phyloP scores from a whole-genome alignment of 805 yeast genomes.

The Cyberlindnera japonica region DNA sequence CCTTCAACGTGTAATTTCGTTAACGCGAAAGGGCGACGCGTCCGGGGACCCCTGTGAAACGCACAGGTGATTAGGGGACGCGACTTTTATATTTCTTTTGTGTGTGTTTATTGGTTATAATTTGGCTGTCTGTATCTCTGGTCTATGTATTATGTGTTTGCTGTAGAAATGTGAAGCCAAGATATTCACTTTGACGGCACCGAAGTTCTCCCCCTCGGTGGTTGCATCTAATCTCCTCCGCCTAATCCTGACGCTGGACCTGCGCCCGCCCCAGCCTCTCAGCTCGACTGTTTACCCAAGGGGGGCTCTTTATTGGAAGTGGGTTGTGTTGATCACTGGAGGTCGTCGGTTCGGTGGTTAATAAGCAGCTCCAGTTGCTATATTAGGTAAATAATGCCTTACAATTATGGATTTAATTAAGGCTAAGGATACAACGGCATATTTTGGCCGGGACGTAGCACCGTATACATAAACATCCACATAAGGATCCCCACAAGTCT shows the following conservation, averaged over 20 bases:
- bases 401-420: too few species aligned
- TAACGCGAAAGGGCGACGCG: slow-evolving; percentile 2
- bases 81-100: not conserved
- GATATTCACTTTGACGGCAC: too few species aligned
- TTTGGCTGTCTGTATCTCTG: not conserved
- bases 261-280: not conserved
- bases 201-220: too few species aligned
- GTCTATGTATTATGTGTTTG: too few species aligned
- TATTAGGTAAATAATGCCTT: too few species aligned
- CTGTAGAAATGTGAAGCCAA: too few species aligned
- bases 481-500: slow-evolving; percentile 9
- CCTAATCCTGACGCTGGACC: not conserved
- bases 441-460: not conserved
- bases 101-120: not conserved
- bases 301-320: too few species aligned
- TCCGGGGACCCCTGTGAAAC: not conserved
- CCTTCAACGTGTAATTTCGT: slow-evolving; percentile 6
- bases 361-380: not conserved
- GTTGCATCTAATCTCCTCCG: too few species aligned
- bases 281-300: not conserved
- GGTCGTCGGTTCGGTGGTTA: not conserved
- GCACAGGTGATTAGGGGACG: not conserved
- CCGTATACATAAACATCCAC: slow-evolving; percentile 9
- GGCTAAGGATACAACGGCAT: too few species aligned
- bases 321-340: too few species aligned